A percentile compares a stretch with the other conserved stretches of the same genome.
These are phyloP conservation scores for Camellia granthamiana DNA, from an alignment of 148 eudicot species.

Conservation along the genomic window DNA sequence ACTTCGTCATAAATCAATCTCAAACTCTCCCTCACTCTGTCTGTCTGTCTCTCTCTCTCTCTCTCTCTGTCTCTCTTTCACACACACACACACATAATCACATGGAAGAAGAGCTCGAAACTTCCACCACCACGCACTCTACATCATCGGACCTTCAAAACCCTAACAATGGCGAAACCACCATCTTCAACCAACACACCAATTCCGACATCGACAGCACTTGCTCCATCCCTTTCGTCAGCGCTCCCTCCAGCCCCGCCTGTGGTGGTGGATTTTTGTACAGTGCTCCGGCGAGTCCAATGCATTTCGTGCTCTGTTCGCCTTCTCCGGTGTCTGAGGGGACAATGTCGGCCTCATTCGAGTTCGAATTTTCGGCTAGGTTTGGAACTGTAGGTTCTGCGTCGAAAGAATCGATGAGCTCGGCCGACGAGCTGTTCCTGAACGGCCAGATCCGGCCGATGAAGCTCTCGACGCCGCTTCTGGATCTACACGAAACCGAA, in stretches of 20 bases:
- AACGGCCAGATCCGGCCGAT: slow-evolving; percentile 61
- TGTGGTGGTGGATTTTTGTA: slow-evolving; percentile 51
- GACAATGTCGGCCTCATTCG: slow-evolving; percentile 23
- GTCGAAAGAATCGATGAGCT: slow-evolving; percentile 25
- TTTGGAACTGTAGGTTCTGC: slow-evolving; percentile 4
- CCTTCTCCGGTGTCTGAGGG: slow-evolving; percentile 27
- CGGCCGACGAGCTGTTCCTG: slow-evolving; percentile 52
- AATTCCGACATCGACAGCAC: slow-evolving; percentile 53
- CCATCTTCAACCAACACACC: slow-evolving; percentile 5
- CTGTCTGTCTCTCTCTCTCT: background rate
- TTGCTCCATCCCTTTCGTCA: slow-evolving; percentile 74
- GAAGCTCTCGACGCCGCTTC: slow-evolving; percentile 61
- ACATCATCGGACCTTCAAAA: background rate
- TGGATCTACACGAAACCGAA: slow-evolving; percentile 29
- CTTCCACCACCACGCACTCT: background rate
- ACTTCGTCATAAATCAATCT: background rate
- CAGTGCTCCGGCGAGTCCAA: slow-evolving; percentile 82
- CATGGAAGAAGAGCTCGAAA: background rate
- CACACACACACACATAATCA: background rate
- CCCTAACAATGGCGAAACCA: background rate
- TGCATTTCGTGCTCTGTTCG: slow-evolving; percentile 52
- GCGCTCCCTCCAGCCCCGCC: slow-evolving; percentile 78
- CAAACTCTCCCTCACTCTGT: too few species aligned
- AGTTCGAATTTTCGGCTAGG: slow-evolving; percentile 59
- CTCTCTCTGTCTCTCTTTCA: background rate